A percentile compares a stretch with the other conserved stretches of the same genome.
Conservation (phyloP, 306 rosid species). For the Trifolium subterraneum region DNA sequence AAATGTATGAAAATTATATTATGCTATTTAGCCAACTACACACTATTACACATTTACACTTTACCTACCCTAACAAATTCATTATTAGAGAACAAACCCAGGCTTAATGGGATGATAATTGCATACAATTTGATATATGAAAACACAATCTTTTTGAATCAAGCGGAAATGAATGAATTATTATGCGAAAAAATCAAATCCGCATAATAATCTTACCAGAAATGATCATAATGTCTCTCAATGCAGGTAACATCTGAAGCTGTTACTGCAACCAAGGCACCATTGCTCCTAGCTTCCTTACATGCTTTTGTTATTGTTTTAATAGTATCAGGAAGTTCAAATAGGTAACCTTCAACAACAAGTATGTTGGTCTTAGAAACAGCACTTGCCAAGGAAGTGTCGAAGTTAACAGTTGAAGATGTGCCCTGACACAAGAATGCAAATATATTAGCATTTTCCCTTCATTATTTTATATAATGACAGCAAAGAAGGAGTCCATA, state of each 20-base stretch:
- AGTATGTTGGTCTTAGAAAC: conserved; percentile 77
- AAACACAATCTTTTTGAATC: conserved; percentile 14
- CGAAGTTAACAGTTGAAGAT: conserved; percentile 79
- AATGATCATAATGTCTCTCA: conserved; percentile 84
- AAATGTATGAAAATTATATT: background rate
- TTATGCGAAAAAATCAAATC: background rate
- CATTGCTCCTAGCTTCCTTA: conserved; percentile 71
- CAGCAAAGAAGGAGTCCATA: background rate
- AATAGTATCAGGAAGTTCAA: conserved; percentile 89
- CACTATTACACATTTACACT: background rate
- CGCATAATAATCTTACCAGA: conserved; percentile 59
- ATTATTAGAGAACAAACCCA: background rate
- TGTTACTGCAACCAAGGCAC: conserved; percentile 89
- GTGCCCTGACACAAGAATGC: conserved; percentile 70
- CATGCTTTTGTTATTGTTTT: conserved; percentile 74
- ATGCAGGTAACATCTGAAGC: conserved; percentile 96
- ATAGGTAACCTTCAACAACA: conserved; percentile 91
- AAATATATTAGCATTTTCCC: conserved; percentile 43
- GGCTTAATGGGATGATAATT: conserved; percentile 27
- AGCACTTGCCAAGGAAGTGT: conserved; percentile 65
- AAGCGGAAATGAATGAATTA: conserved; percentile 1
- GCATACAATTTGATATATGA: background rate
- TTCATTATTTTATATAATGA: background rate
- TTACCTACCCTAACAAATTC: background rate
- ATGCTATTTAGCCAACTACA: background rate